Base-by-base conservation (phyloP, 1,284 basidiomycete species). In the Farysia itapuensis region DNA sequence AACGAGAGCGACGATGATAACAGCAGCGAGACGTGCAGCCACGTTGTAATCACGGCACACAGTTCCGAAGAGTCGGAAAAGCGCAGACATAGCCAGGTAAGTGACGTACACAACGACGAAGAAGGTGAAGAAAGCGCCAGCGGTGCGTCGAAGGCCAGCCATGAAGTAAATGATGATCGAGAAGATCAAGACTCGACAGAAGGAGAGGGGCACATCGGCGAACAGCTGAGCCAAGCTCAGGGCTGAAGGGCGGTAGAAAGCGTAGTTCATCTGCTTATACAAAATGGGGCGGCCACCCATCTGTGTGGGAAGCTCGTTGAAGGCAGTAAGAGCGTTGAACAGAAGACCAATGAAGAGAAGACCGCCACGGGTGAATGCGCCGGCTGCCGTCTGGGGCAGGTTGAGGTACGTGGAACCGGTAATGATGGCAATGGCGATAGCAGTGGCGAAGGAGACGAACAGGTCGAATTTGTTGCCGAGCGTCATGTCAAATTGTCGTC, bases 381-480 rank as follows among this genome's bases (percentile, higher is more conserved):
- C 78, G 33, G 81, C 51, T 5, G 72, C 67, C 6, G 74, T 69
- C 18, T 77, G 79, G 2, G 67, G 71, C 33, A 78, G 70, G 46
- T 81, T 74, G 78, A 91, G 91, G 43, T 93, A 84, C 31, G 89
- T 84, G 78, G 88, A 84, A 23, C 89, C 90, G 57, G 90, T 84
- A 39, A 94, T 83, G 35, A 94, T 77, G 38, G 88, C 85, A 24
- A 90, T 78, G 37, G 81, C 48, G 22, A 71, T 65, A 11, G 75
- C 67, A n/a, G 78, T 79, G 4, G 65, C 48, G 50, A 66, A 75
- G 29, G 59, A 67, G 48, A 67, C 74, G 72, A 82, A 81, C 36
- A 93, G 79, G 70, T 89, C 87, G 77, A 93, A 89, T 47, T 81
- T 82, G 79, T 94, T 88, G 77, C 93, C 90, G 50, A 90, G 77